Base-by-base conservation (phyloP, 2,329 filamentous ascomycete species). In the Didymella sp. region DNA sequence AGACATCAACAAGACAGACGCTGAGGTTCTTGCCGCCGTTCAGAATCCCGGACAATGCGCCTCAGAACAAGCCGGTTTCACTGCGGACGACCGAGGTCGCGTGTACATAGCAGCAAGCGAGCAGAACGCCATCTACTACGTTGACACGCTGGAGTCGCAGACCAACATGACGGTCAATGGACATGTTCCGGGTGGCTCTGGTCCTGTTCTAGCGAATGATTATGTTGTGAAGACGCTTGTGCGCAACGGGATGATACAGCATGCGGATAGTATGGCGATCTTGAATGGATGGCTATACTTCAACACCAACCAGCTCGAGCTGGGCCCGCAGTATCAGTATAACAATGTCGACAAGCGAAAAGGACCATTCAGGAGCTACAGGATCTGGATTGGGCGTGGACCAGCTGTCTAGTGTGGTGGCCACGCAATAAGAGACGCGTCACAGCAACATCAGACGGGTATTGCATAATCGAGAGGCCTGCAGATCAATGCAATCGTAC, bases 91-190 rank as follows among this genome's bases (percentile, higher is more conserved):
- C 55, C 69, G 67, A 12, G 78, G 77, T 1, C 66, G 76, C 1
- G 70, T 80, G 8, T 79, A 79, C 56, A 76, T 80, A 48, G 61
- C 72, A 27, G 76, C 77, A 6, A 74, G 70, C 50, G 78, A 80
- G 63, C 78, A 79, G 40, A 80, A 80, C 53, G 75, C 78, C 5
- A 78, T 80, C 35, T 78, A 77, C 64, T 79, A 79, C 49, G 75
- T 79, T 45, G 73, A 78, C 54, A 78, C 75, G 3, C 59, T 70
- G 17, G 71, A 76, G 57, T 63, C 68, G 2, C 63, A 75, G 49
- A 65, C 74, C 15, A 73, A 72, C 12, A 63, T 69, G 52, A 72
- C 71, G 11, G 69, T 78, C 13, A 76, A 79, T 47, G 73, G 71
- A 0, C 59, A 70, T 6, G 56, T 65, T 3, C 61, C 73, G 22